These are phyloP conservation scores for Cicer chorassanicum DNA, from an alignment of 306 rosid genomes.

Conservation along the genomic window DNA sequence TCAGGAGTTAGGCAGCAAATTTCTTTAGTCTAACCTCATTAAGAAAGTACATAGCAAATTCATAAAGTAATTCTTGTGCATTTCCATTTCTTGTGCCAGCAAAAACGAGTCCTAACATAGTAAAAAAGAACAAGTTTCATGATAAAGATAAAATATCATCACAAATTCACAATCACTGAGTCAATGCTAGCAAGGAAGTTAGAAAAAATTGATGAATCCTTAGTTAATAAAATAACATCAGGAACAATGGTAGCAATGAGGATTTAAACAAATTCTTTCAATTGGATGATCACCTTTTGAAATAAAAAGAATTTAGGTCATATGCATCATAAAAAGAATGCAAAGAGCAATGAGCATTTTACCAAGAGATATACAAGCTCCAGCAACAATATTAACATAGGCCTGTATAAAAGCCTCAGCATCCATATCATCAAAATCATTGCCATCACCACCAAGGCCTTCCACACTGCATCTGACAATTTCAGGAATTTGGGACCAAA, in stretches of 20 bases:
- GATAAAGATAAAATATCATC: conserved; percentile 35
- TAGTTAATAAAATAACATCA: conserved; percentile 6
- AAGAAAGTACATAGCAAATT: conserved; percentile 79
- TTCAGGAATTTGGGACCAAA: conserved; percentile 89
- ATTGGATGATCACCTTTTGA: conserved; percentile 24
- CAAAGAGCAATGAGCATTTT: conserved; percentile 47
- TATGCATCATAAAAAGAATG: conserved; percentile 34
- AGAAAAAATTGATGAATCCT: conserved; percentile 31
- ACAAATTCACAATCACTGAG: conserved; percentile 34
- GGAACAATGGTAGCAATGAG: conserved; percentile 1
- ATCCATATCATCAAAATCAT: conserved; percentile 81
- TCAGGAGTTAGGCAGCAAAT: conserved; percentile 35
- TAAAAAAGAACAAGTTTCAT: conserved; percentile 38
- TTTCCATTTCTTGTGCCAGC: conserved; percentile 90
- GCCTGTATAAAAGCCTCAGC: conserved; percentile 91
- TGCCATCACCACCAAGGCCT: conserved; percentile 67
- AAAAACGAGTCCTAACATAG: conserved; percentile 76
- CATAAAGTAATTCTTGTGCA: conserved; percentile 84
- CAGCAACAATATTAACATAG: conserved; percentile 88
- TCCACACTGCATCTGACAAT: conserved; percentile 67
- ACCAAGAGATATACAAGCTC: conserved; percentile 96
- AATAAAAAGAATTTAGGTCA: conserved; percentile 31
- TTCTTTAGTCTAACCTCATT: conserved; percentile 70
- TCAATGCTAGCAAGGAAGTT: conserved; percentile 30
- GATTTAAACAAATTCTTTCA: conserved; percentile 31